phyloP scores from a whole-genome alignment of 495 filamentous ascomycete species.

The Aspergillus kassunensis region DNA sequence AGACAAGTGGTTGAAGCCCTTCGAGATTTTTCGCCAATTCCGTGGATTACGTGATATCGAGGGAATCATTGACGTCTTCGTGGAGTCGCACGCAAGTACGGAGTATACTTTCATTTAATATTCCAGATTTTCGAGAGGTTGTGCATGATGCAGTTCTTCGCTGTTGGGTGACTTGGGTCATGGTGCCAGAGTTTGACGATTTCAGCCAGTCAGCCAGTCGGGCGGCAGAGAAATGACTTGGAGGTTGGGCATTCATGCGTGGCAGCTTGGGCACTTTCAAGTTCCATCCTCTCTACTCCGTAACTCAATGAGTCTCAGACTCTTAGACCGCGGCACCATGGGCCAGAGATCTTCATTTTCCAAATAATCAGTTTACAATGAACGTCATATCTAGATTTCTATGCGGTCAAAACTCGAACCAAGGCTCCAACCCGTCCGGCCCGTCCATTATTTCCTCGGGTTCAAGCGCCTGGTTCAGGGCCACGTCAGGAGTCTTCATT shows the following conservation, averaged over 20 bases:
- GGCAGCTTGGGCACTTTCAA: conserved; percentile 32
- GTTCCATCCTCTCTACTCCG: background rate
- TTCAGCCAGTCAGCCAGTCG: conserved; percentile 8
- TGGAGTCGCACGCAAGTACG: background rate
- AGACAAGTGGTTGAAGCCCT: background rate
- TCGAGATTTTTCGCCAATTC: background rate
- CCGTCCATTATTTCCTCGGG: conserved; percentile 7
- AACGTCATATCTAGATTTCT: background rate
- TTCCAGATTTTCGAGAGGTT: background rate
- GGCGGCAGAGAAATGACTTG: background rate
- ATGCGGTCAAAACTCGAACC: conserved; percentile 9
- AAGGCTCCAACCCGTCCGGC: conserved; percentile 13
- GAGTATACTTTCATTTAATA: background rate
- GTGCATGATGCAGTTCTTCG: background rate
- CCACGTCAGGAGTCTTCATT: background rate
- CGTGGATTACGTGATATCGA: conserved; percentile 6
- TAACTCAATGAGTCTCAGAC: too few species aligned
- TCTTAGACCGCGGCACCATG: too few species aligned
- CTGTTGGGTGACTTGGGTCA: background rate
- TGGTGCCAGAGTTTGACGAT: background rate
- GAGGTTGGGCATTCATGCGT: conserved; percentile 44
- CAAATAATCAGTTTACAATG: background rate
- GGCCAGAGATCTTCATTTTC: too few species aligned
- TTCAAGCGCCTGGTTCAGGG: background rate
- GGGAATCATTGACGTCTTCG: background rate